Percentiles rank a stretch among this genome's conserved stretches.
phyloP scores from a whole-genome alignment of 1,284 basidiomycete species.

The Agaricales sp. region DNA sequence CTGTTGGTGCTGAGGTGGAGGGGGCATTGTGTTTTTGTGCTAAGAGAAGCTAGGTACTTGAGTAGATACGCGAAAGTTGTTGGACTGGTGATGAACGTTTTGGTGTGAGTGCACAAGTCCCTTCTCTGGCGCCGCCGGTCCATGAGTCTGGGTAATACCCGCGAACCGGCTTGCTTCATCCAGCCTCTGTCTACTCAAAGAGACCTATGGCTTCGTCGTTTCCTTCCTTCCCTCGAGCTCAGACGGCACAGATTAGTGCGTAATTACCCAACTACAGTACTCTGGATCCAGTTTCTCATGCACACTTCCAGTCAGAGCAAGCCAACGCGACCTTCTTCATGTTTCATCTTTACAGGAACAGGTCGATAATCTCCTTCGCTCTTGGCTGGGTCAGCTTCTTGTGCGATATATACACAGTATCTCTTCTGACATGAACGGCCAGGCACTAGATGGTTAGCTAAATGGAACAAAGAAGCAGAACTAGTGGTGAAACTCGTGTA shows the following conservation, averaged over 20 bases:
- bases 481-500: slow-evolving; percentile 64
- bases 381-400: slow-evolving; percentile 58
- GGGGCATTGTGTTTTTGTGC: slow-evolving; percentile 25
- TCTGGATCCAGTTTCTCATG: not conserved
- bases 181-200: too few species aligned
- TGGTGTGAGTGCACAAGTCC: not conserved
- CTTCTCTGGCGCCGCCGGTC: not conserved
- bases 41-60: slow-evolving; percentile 4
- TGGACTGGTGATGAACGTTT: slow-evolving; percentile 2
- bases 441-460: slow-evolving; percentile 84
- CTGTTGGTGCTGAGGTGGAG: slow-evolving; percentile 33
- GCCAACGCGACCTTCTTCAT: slow-evolving; percentile 79
- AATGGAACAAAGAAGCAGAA: slow-evolving; percentile 76
- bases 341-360: slow-evolving; percentile 69
- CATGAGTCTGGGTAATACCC: not conserved
- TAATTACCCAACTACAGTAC: slow-evolving; percentile 11
- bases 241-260: slow-evolving; percentile 81
- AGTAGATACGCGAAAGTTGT: too few species aligned
- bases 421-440: slow-evolving; percentile 4
- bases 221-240: slow-evolving; percentile 57
- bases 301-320: slow-evolving; percentile 57
- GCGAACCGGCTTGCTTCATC: not conserved
- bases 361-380: slow-evolving; percentile 62
- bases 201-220: slow-evolving; percentile 16
- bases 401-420: not conserved